Evolutionary conservation across 176 grass and related monocot species (phyloP).

Genomic region (Otatea glauca): DNA sequence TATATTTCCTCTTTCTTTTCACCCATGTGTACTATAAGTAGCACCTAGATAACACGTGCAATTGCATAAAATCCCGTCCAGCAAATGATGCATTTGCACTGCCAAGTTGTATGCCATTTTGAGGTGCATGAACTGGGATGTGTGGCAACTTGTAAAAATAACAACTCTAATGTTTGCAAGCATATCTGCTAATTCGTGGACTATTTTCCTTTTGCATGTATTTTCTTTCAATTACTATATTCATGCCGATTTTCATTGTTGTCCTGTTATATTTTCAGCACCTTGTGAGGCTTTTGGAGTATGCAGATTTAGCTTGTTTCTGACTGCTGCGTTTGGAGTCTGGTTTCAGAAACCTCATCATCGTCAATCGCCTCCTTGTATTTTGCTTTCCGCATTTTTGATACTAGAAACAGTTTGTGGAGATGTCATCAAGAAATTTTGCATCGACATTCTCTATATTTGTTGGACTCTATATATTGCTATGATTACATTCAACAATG

Average conservation of each 20-base stretch:
- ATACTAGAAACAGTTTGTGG: conserved; percentile 35
- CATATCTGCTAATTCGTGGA: background rate
- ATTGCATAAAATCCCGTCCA: background rate
- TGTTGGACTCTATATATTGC: conserved; percentile 16
- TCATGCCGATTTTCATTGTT: background rate
- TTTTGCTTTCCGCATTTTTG: conserved; percentile 39
- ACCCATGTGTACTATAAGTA: background rate
- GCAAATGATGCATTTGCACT: conserved; percentile 9
- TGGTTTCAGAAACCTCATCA: conserved; percentile 37
- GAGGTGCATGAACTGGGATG: background rate
- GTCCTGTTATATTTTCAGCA: conserved; percentile 44
- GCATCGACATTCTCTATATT: conserved; percentile 26
- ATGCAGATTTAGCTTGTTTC: conserved; percentile 39
- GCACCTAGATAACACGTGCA: background rate
- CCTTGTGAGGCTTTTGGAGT: conserved; percentile 32
- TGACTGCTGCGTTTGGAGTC: conserved; percentile 3
- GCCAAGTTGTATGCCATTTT: background rate
- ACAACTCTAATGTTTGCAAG: background rate
- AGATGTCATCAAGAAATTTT: conserved; percentile 47
- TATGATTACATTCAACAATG: conserved; percentile 36
- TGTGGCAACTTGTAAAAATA: background rate
- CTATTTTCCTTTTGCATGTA: background rate
- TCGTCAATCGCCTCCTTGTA: background rate
- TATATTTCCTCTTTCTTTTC: background rate
- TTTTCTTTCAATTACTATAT: background rate